phyloP scores from a whole-genome alignment of 2,329 filamentous ascomycete genomes.

The Chrysoporthe deuterocubensis region DNA sequence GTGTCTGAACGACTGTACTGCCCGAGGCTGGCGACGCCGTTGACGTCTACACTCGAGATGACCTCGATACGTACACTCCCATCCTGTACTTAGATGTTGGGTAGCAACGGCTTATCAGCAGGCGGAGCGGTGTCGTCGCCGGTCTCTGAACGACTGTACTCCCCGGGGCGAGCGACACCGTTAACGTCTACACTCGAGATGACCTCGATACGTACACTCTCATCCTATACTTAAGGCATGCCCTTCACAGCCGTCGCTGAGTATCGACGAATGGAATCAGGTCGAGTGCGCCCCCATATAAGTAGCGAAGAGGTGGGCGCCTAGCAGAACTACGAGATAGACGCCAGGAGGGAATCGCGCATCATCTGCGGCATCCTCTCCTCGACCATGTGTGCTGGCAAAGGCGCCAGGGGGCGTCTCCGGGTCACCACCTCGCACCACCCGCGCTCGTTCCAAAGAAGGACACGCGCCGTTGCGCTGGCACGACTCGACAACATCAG shows the following conservation, averaged over 20 bases:
- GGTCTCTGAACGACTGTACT: no score
- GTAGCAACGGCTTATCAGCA: no score
- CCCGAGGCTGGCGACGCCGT: constrained; percentile 30
- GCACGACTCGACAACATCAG: constrained; percentile 43
- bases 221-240: constrained; percentile 58
- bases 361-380: constrained; percentile 52
- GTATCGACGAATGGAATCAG: not conserved
- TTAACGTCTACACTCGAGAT: constrained; percentile 46
- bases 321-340: constrained; percentile 41
- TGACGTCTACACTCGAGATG: constrained; percentile 49
- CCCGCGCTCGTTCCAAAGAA: constrained; percentile 43
- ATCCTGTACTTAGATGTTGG: constrained; percentile 55
- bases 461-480: constrained; percentile 42
- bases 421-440: constrained; percentile 33
- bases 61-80: constrained; percentile 56
- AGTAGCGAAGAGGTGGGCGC: constrained; percentile 35
- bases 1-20: no score
- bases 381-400: constrained; percentile 27
- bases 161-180: constrained; percentile 29
- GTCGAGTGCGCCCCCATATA: no score
- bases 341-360: constrained; percentile 50
- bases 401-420: not conserved
- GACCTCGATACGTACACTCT: constrained; percentile 58
- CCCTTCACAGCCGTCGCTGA: constrained; percentile 41
- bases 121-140: no score